phyloP scores from a whole-genome alignment of 2,329 filamentous ascomycete species.

The Neonectria ditissima region DNA sequence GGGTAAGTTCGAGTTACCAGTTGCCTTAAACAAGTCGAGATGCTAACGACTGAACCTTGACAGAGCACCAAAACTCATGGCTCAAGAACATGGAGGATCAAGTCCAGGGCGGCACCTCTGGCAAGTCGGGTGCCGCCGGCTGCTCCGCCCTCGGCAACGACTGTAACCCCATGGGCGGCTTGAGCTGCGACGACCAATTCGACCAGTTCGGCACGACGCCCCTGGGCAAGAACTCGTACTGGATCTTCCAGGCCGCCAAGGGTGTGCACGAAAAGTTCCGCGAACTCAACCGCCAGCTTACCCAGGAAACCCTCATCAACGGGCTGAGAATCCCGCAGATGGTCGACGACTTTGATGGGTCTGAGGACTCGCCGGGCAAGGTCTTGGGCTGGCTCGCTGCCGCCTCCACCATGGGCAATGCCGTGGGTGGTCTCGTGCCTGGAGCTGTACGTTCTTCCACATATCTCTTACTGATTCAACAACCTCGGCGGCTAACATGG shows the following conservation, averaged over 20 bases:
- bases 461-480: background rate
- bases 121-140: slow-evolving; percentile 19
- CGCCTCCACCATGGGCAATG: slow-evolving; percentile 2
- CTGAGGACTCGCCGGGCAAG: background rate
- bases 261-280: slow-evolving; percentile 20
- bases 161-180: background rate
- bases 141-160: slow-evolving; percentile 6
- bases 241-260: slow-evolving; percentile 21
- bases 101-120: slow-evolving; percentile 20
- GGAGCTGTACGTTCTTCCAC: slow-evolving; percentile 6
- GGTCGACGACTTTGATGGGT: slow-evolving; percentile 7
- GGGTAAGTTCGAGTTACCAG: background rate
- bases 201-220: slow-evolving; percentile 9
- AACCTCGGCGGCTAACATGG: background rate
- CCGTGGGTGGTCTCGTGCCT: slow-evolving; percentile 4
- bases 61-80: slow-evolving; percentile 18
- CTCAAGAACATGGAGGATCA: slow-evolving; percentile 25
- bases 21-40: background rate
- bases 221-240: slow-evolving; percentile 14
- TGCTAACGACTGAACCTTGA: background rate
- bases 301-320: slow-evolving; percentile 18
- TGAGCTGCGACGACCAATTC: slow-evolving; percentile 11
- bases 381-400: slow-evolving; percentile 9
- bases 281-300: slow-evolving; percentile 16
- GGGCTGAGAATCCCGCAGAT: slow-evolving; percentile 4